Base-by-base conservation (phyloP, 768 basidiomycete species). In the Chalciporus pseudorubinellus region DNA sequence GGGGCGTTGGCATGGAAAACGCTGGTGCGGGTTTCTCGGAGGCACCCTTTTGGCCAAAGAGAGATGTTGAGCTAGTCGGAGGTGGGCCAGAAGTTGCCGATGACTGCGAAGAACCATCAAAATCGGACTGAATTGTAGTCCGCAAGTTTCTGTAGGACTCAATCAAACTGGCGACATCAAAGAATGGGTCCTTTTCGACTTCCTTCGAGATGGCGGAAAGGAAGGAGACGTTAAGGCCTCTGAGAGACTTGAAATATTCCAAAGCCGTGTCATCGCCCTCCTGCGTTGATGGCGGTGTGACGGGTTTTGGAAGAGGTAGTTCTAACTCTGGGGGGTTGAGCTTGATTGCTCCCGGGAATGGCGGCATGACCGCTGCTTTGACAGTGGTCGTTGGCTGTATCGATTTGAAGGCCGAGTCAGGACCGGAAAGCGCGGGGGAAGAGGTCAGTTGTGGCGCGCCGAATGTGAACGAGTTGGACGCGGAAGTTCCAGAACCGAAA, bases 181-280 rank as follows among this genome's bases (percentile, higher is more conserved):
- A 64, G 63, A 89, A 90, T 2, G 88, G 84, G 67, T 91, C 87
- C 14, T 77, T 71, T 44, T 85, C 80, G 19, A 87, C 72, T 19
- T 80, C 78, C 52, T 78, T 77, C 26, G 78, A 73, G 48, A 88
- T 64, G 13, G 79, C 76, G n/a, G 77, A 71, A 20, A 86, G 63
- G 53, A 90, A 72, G 3, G 85, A 87, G 29, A 77, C 68, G 60
- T 91, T 91, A 38, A 91, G 75, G 13, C 87, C 88, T 31, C 89
- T 83, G n/a, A 91, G 76, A 21, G 82, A 79, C 36, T 72, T 79
- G 70, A 82, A 89, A 62, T 84, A 89, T 46, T 80, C 79, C 14
- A 81, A 58, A 31, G 76, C 74, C 21, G 60, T 54, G 14, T 59
- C 58, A 28, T 70, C 60, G 33, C 68, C 62, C 56, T 67, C 54